phyloP scores from a whole-genome alignment of 2,329 filamentous ascomycete genomes.

The Cladophialophora immunda region DNA sequence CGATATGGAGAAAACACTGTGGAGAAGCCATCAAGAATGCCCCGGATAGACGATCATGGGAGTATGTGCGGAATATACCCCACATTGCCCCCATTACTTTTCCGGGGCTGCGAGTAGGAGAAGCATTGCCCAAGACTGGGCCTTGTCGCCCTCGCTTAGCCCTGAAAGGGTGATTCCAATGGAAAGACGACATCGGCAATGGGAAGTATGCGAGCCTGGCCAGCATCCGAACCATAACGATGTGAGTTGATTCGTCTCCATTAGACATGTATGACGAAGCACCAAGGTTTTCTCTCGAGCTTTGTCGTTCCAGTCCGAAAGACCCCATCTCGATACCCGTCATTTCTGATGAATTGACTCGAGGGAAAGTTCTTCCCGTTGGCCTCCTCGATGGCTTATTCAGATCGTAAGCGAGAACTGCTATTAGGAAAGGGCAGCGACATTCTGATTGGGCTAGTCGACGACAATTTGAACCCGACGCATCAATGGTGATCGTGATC shows the following conservation, averaged over 20 bases:
- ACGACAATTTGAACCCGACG: neutral
- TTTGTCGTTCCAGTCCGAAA: neutral
- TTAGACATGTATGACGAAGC: slow-evolving; percentile 14
- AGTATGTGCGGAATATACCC: slow-evolving; percentile 17
- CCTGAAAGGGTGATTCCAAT: neutral
- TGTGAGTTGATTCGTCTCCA: neutral
- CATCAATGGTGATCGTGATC: neutral
- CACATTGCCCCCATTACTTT: slow-evolving; percentile 12
- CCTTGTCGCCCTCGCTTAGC: neutral
- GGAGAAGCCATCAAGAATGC: neutral
- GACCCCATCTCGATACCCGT: neutral
- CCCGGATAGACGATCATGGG: slow-evolving; percentile 18
- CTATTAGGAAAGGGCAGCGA: neutral
- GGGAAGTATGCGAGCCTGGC: neutral
- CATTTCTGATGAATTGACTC: slow-evolving; percentile 9
- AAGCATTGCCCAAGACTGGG: neutral
- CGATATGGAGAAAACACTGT: neutral
- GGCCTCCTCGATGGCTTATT: neutral
- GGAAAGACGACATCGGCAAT: neutral
- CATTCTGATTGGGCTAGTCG: neutral
- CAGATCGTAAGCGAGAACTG: neutral
- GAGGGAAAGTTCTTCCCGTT: neutral
- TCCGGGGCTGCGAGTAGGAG: neutral
- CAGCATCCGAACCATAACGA: neutral
- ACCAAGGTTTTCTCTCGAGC: neutral